Base-by-base conservation (phyloP, 257 asterid species). In the Nicotiana benthamiana region DNA sequence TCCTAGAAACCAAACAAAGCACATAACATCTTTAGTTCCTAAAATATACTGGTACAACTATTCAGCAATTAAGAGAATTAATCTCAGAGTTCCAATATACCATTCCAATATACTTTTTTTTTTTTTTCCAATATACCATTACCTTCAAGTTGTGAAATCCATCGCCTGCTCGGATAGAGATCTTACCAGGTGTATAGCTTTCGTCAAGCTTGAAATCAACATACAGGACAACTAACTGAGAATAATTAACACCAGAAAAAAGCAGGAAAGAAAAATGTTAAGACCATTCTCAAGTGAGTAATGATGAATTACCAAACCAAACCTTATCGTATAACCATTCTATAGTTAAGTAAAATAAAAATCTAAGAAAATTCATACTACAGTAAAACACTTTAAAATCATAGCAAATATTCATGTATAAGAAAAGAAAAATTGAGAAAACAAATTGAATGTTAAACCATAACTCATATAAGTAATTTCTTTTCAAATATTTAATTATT, bases 101-200 rank as follows among this genome's bases (percentile, higher is more conserved):
- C 46, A 43, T 26, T 26, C 27, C 77, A 40, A 36, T 68, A 68
- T 20, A 68, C 57, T n/a, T n/a, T n/a, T n/a, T n/a, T n/a, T n/a
- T n/a, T n/a, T n/a, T n/a, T n/a, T 26, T 26, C 27, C 77, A 40
- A 36, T 68, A 68, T 20, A 68, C 57, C 46, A 43, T 43, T 80
- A 93, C 98, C 97, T 95, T 95, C 93, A 93, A 89, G 85, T 93
- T 95, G 86, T 95, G 98, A 87, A 94, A 92, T 65, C 98, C 98
- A 86, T 96, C 97, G 5, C 99, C 98, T 22, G 97, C 97, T 61
- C 97, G 91, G 85, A 96, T 85, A 1, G 97, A 93, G 64, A 96
- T 87, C 90, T 90, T 92, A 86, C 95, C 94, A 27, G 99, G 98
- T 6, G 99, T 94, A 85, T 95, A 95, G 87, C 99, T 95, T 90